Percentiles rank a stretch among this genome's conserved stretches.
phyloP scores from a whole-genome alignment of 1,284 basidiomycete genomes.

The Macrocystidia cucumis region DNA sequence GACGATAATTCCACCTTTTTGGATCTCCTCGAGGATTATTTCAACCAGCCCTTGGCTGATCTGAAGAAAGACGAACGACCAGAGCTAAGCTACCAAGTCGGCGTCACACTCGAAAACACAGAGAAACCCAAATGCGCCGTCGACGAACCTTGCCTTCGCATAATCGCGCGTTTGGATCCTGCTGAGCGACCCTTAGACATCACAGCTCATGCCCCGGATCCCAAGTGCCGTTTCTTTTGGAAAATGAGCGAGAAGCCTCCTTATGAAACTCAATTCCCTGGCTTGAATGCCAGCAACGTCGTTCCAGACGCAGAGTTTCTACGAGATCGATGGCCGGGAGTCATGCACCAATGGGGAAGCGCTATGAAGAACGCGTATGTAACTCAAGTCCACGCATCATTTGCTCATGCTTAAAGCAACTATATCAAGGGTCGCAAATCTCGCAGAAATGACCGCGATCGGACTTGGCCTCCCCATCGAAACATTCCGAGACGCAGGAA shows the following conservation, averaged over 20 bases:
- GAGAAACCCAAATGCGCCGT: constrained; percentile 86
- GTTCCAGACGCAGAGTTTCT: constrained; percentile 56
- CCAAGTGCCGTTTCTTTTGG: constrained; percentile 92
- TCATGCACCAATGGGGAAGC: constrained; percentile 78
- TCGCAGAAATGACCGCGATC: constrained; percentile 78
- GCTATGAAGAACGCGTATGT: constrained; percentile 77
- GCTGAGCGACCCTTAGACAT: constrained; percentile 80
- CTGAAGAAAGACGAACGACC: constrained; percentile 75
- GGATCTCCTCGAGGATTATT: constrained; percentile 84
- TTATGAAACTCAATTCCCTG: constrained; percentile 70
- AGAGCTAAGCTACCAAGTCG: constrained; percentile 72
- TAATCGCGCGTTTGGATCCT: constrained; percentile 68
- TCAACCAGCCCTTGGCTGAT: constrained; percentile 56
- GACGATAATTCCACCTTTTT: constrained; percentile 75
- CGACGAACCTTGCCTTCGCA: constrained; percentile 63
- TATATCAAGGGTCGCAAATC: constrained; percentile 56
- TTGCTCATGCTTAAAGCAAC: constrained; percentile 1
- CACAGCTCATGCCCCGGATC: constrained; percentile 71
- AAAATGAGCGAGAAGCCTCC: constrained; percentile 75
- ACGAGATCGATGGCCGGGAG: constrained; percentile 51
- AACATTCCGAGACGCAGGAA: constrained; percentile 69
- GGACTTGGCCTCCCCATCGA: constrained; percentile 68
- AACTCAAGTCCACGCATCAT: background rate
- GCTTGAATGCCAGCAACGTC: constrained; percentile 73
- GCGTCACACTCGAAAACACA: constrained; percentile 87